Evolutionary conservation across 176 grass and related monocot genomes (phyloP).

Genomic region (Triticum timopheevii): DNA sequence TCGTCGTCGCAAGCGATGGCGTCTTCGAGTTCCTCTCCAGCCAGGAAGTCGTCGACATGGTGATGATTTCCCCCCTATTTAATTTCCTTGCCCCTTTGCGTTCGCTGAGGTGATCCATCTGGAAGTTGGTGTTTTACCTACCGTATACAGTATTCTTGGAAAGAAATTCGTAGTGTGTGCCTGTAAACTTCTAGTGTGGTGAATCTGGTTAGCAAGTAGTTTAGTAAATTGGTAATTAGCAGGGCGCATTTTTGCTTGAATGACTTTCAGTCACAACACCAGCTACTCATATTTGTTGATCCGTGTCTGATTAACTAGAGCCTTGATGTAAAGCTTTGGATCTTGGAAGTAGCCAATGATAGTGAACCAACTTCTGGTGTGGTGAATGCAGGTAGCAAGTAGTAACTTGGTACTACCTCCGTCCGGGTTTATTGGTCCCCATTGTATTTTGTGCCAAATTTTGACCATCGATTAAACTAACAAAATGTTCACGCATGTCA

Average conservation of each 20-base stretch:
- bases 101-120: not conserved
- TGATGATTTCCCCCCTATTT: constrained; percentile 8
- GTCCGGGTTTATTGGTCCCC: no score
- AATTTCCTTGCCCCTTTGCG: not conserved
- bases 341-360: not conserved
- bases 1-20: constrained; percentile 85
- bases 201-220: not conserved
- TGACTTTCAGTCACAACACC: not conserved
- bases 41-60: constrained; percentile 91
- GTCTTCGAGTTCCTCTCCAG: constrained; percentile 96
- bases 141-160: not conserved
- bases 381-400: not conserved
- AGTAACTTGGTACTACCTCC: no score
- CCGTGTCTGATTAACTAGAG: not conserved
- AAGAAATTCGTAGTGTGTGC: not conserved
- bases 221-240: not conserved
- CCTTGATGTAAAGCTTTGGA: not conserved
- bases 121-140: not conserved
- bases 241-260: constrained; percentile 1
- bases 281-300: not conserved
- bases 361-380: not conserved
- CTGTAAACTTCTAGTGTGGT: not conserved
- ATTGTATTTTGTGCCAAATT: no score
- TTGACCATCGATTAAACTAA: no score
- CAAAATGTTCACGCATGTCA: no score